Base-by-base conservation (phyloP, 2,329 filamentous ascomycete species). In the Alternaria viburni region DNA sequence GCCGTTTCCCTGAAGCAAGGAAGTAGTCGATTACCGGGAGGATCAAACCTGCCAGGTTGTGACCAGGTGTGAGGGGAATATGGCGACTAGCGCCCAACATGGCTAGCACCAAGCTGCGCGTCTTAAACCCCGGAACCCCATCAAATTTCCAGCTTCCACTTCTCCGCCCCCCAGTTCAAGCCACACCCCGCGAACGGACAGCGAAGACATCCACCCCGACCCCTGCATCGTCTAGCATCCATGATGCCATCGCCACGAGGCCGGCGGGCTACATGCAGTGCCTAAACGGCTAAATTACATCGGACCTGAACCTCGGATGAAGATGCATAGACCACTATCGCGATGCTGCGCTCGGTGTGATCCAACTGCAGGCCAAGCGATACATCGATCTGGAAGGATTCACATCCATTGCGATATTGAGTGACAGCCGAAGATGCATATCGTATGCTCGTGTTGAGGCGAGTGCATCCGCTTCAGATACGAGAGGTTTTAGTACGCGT, bases 201-300 rank as follows among this genome's bases (percentile, higher is more conserved):
- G 9, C 26, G 13, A 21, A 17, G 44, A 36, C 45, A 17, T 49
- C 45, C 51, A 44, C 36, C 25, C 30, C 43, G 19, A 56, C 30
- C 50, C 54, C 17, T 47, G 56, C 41, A 25, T 32, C 26, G 7
- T n/a, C 17, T 11, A 17, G 11, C 26, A 30, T 65, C 61, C 45
- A 65, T 65, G 64, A 65, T 67, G 59, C 54, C 23, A 57, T 55
- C 46, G 47, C 28, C 15, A 44, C 58, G 32, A 58, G 47, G 54
- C 46, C 61, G 43, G 55, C 36, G 57, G 59, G 45, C 47, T 47
- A 51, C 44, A 17, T 43, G 36, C 49, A 45, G 68, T 69, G 73
- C 69, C 72, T 76, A 76, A 77, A 76, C 70, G 74, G 74, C 69
- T 76, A 76, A 77, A 76, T 67, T 70, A 51, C 59, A 43, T 54